phyloP scores from a whole-genome alignment of 2,329 filamentous ascomycete genomes.

The Sclerotinia spermophila region DNA sequence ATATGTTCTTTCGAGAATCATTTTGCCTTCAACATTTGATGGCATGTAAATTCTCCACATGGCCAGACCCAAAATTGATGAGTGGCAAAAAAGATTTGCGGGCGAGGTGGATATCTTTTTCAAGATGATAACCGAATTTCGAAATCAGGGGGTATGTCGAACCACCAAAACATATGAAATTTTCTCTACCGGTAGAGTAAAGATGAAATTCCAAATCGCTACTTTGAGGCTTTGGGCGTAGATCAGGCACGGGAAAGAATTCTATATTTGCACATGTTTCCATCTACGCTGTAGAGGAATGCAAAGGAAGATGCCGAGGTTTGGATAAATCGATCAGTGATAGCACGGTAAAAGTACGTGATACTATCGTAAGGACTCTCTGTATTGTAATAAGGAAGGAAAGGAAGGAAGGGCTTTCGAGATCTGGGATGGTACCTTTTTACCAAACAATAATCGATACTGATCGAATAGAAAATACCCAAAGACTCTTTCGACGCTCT shows the following conservation, averaged over 20 bases:
- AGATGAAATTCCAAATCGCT: not conserved
- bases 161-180: not conserved
- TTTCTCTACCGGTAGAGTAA: too few relatives aligned
- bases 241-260: not conserved
- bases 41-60: not conserved
- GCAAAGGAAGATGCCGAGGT: not conserved
- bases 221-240: not conserved
- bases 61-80: not conserved
- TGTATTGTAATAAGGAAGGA: not conserved
- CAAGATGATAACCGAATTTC: not conserved
- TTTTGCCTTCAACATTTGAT: not conserved
- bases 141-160: not conserved
- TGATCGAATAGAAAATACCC: too few relatives aligned
- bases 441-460: too few relatives aligned
- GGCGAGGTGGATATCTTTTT: not conserved
- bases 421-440: too few relatives aligned
- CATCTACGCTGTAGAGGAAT: not conserved
- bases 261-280: not conserved
- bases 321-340: not conserved
- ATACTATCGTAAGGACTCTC: too few relatives aligned
- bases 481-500: not conserved
- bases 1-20: not conserved
- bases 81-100: not conserved
- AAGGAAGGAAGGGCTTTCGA: not conserved
- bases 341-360: too few relatives aligned